Base-by-base conservation (phyloP, 1,284 basidiomycete species). In the Cerrena zonata region DNA sequence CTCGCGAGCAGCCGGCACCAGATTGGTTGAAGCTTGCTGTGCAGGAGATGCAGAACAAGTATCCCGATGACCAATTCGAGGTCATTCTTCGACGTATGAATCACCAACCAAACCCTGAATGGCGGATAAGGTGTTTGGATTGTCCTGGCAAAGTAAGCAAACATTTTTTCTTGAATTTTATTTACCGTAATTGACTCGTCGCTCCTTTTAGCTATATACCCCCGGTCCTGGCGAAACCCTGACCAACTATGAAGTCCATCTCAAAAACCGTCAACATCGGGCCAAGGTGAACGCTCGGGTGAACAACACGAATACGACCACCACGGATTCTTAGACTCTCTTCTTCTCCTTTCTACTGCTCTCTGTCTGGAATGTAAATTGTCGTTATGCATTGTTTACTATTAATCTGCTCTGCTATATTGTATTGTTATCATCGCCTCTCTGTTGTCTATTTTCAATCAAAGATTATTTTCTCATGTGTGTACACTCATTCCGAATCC, bases 61-160 rank as follows among this genome's bases (percentile, higher is more conserved):
- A 92, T 64, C 85, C 88, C 1, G 78, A 90, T 54, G 94, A 98
- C 65, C 80, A 70, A 48, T 93, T 98, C 62, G 85, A 88, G 55
- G 77, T 89, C 11, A 80, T 87, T n/a, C 70, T 82, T 19, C 77
- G 82, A 47, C 81, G 78, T 61, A 73, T 78, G 12, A 69, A 71
- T 11, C 73, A 77, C 48, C 72, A 69, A 5, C 73, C 70, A 25
- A 66, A 72, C 36, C 73, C 79, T 2, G 91, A 94, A 66, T 98
- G 94, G 94, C 79, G 94, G 19, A 80, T 97, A 61, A 94, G 91
- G 68, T 99, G 95, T 69, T 65, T 86, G 53, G 95, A 98, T 67
- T 98, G 95, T 68, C 92, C 92, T 56, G 91, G 91, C 62, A 94
- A 94, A 78, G 91, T 92, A 54, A 18, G 76, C 64, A 13, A 23